Conservation (phyloP, 139 green algal genomes). For the Coelastrella sp. region DNA sequence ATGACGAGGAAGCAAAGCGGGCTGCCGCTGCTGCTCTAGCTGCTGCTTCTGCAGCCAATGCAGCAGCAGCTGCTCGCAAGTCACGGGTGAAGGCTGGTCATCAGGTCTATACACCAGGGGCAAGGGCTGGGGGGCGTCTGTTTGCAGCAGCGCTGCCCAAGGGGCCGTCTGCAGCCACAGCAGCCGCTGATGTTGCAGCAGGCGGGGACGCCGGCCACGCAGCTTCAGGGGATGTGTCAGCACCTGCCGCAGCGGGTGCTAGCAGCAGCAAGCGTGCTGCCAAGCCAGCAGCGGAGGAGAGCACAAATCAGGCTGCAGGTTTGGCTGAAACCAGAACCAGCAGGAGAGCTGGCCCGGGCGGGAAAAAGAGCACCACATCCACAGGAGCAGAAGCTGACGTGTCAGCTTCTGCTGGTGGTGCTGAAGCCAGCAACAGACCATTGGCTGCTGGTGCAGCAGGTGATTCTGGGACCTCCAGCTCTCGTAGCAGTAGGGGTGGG, state of each 20-base stretch:
- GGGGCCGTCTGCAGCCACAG: too few species aligned
- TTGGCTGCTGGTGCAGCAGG: too few species aligned
- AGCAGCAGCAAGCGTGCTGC: background rate
- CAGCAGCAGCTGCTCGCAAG: slow-evolving; percentile 33
- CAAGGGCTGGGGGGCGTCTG: slow-evolving; percentile 26
- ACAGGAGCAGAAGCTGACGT: background rate
- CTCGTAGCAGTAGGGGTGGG: background rate
- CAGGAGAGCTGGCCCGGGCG: background rate
- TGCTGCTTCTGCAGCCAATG: slow-evolving; percentile 42
- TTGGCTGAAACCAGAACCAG: background rate
- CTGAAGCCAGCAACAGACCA: background rate
- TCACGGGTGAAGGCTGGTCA: slow-evolving; percentile 29
- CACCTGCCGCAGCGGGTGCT: background rate
- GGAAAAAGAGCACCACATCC: background rate
- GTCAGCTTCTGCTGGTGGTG: background rate
- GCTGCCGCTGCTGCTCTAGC: slow-evolving; percentile 33
- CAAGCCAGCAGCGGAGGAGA: too few species aligned
- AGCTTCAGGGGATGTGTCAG: background rate
- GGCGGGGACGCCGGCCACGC: background rate
- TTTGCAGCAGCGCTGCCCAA: slow-evolving; percentile 31
- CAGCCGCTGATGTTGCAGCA: background rate
- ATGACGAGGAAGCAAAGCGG: slow-evolving; percentile 13
- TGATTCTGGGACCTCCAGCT: background rate
- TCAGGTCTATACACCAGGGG: slow-evolving; percentile 41
- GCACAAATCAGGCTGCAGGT: too few species aligned